Percentiles rank a stretch among this genome's conserved stretches.
Evolutionary conservation across 208 protist genomes (phyloP).

Genomic region (Borovskyia barvae): DNA sequence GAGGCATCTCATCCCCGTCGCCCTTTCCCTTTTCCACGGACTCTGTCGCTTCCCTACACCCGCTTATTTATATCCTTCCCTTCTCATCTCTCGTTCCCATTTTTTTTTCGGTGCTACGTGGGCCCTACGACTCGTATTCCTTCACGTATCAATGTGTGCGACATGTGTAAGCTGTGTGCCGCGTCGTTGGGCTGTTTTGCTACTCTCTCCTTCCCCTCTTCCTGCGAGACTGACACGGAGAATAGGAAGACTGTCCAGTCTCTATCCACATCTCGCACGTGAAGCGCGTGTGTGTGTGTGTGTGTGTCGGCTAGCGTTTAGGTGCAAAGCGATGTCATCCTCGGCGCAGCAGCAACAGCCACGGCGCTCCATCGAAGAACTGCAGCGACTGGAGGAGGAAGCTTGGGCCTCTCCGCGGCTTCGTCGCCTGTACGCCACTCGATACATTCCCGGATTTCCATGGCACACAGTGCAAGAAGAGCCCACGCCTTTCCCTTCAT

Average conservation of each 20-base stretch:
- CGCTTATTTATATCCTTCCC: not conserved
- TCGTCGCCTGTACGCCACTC: constrained; percentile 60
- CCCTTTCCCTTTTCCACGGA: not conserved
- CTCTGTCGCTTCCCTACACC: too few relatives aligned
- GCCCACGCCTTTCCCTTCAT: not conserved
- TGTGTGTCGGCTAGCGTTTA: too few relatives aligned
- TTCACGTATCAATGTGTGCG: not conserved
- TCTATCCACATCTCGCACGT: too few relatives aligned
- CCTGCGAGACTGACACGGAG: not conserved
- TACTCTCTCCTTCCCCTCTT: not conserved
- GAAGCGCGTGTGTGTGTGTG: not conserved
- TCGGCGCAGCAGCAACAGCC: not conserved
- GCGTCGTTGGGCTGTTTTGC: not conserved
- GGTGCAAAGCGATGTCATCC: not conserved
- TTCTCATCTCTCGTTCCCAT: not conserved
- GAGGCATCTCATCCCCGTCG: too few relatives aligned
- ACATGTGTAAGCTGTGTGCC: not conserved
- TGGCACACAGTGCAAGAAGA: constrained; percentile 63
- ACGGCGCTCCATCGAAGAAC: constrained; percentile 4
- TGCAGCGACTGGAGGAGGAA: constrained; percentile 49
- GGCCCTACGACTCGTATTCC: too few relatives aligned
- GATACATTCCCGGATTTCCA: constrained; percentile 66
- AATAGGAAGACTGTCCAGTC: not conserved
- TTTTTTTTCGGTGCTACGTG: not conserved
- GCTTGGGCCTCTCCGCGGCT: constrained; percentile 34